Evolutionary conservation across 495 filamentous ascomycete species (phyloP).

Genomic region (Xylaria nigripes): DNA sequence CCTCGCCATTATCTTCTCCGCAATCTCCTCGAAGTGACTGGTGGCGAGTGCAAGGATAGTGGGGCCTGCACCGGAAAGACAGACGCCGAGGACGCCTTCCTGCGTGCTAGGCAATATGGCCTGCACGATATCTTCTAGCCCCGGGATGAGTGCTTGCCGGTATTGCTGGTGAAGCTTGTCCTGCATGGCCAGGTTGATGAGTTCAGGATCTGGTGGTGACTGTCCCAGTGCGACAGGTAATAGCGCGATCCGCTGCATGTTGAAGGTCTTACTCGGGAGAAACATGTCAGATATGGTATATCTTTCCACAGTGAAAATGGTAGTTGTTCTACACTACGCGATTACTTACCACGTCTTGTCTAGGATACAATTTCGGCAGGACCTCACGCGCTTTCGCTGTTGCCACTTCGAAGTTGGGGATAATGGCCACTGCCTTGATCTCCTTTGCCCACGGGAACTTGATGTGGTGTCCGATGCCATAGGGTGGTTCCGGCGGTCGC

Average conservation of each 20-base stretch:
- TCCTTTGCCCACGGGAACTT: slow-evolving; percentile 86
- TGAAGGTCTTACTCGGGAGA: slow-evolving; percentile 58
- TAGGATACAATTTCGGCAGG: slow-evolving; percentile 64
- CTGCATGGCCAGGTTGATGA: slow-evolving; percentile 95
- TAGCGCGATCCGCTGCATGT: slow-evolving; percentile 82
- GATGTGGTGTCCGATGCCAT: slow-evolving; percentile 84
- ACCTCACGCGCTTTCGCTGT: slow-evolving; percentile 82
- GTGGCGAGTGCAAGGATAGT: slow-evolving; percentile 92
- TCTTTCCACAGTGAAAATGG: neutral
- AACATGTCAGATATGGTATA: neutral
- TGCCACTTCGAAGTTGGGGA: slow-evolving; percentile 86
- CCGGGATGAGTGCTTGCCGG: slow-evolving; percentile 78
- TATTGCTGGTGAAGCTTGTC: slow-evolving; percentile 96
- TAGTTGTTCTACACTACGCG: neutral
- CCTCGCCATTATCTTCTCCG: slow-evolving; percentile 58
- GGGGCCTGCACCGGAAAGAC: slow-evolving; percentile 86
- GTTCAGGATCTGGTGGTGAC: slow-evolving; percentile 81
- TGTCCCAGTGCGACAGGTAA: slow-evolving; percentile 78
- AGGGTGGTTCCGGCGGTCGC: slow-evolving; percentile 75
- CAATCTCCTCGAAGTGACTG: slow-evolving; percentile 76
- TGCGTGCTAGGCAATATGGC: slow-evolving; percentile 76
- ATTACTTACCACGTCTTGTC: slow-evolving; percentile 68
- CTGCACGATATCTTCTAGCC: slow-evolving; percentile 79
- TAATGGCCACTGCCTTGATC: slow-evolving; percentile 90
- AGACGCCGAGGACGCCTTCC: slow-evolving; percentile 84